A percentile compares a stretch with the other conserved stretches of the same genome.
Conservation (phyloP, 2,329 filamentous ascomycete species). For the Fusarium camptoceras region DNA sequence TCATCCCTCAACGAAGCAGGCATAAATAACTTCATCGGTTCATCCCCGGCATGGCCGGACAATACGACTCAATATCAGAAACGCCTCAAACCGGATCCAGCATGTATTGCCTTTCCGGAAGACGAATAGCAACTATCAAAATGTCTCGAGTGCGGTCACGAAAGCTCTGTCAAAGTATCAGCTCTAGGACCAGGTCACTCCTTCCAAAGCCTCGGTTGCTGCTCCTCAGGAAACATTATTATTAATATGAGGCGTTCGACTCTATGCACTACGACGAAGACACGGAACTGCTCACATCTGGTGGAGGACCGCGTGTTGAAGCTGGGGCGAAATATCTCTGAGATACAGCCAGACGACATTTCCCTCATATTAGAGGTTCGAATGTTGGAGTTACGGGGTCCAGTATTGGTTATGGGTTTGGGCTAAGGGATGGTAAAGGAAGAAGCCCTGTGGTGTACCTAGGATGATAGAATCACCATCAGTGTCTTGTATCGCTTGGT, state of each 20-base stretch:
- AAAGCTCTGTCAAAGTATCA: slow-evolving; percentile 27
- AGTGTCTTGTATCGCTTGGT: no score
- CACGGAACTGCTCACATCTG: slow-evolving; percentile 18
- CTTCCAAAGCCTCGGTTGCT: slow-evolving; percentile 35
- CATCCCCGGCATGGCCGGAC: slow-evolving; percentile 22
- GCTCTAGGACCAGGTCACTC: slow-evolving; percentile 38
- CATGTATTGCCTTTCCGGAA: slow-evolving; percentile 31
- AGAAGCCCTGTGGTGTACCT: no score
- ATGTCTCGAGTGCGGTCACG: slow-evolving; percentile 31
- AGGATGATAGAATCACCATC: no score
- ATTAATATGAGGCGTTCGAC: slow-evolving; percentile 38
- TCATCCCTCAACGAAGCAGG: slow-evolving; percentile 19
- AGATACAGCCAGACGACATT: slow-evolving; percentile 34
- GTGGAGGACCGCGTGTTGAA: slow-evolving; percentile 33
- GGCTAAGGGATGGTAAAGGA: no score
- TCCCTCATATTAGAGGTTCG: slow-evolving; percentile 35
- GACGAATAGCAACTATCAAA: slow-evolving; percentile 24
- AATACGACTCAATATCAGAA: slow-evolving; percentile 34
- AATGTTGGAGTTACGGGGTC: slow-evolving; percentile 38
- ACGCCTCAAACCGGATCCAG: slow-evolving; percentile 33
- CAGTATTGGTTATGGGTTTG: slow-evolving; percentile 35
- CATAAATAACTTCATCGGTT: slow-evolving; percentile 22
- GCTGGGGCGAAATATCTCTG: slow-evolving; percentile 34
- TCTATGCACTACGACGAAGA: slow-evolving; percentile 27
- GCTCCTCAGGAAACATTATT: slow-evolving; percentile 31